Percentiles rank a stretch among this genome's conserved stretches.
phyloP scores from a whole-genome alignment of 768 basidiomycete species.

The Russula brevipes region DNA sequence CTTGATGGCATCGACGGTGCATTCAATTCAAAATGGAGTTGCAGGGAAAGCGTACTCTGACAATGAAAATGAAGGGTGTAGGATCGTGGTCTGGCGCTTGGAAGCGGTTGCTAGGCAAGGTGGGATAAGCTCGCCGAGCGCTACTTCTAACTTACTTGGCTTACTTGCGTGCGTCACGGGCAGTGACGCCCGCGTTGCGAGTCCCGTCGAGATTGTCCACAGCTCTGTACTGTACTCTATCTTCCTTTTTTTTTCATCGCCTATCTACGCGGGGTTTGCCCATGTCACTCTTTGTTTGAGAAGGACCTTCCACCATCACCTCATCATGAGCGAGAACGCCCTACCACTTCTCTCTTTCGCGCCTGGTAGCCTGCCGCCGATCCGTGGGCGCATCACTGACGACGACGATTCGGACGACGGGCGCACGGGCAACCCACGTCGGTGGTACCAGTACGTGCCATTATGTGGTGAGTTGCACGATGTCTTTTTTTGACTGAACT shows the following conservation, averaged over 20 bases:
- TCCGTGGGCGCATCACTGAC: neutral
- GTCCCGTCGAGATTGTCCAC: neutral
- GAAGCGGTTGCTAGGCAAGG: too few species aligned
- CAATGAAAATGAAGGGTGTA: too few species aligned
- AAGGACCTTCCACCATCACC: neutral
- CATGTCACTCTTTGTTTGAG: conserved; percentile 1
- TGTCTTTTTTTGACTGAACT: neutral
- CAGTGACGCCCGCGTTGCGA: too few species aligned
- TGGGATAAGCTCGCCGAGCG: too few species aligned
- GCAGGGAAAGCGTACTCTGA: too few species aligned
- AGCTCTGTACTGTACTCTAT: neutral
- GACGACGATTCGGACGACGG: conserved; percentile 19
- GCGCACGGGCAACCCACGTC: conserved; percentile 8
- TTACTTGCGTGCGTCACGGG: too few species aligned
- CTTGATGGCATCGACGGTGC: too few species aligned
- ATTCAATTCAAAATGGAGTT: too few species aligned
- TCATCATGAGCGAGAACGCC: neutral
- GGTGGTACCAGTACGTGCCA: conserved; percentile 25
- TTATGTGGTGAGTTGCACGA: conserved; percentile 14
- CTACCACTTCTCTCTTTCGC: conserved; percentile 15
- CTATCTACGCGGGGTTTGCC: neutral
- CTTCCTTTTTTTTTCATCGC: neutral
- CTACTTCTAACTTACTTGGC: too few species aligned
- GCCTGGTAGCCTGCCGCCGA: conserved; percentile 7
- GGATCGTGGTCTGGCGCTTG: too few species aligned